Base-by-base conservation (phyloP, 768 basidiomycete genomes). In the Trametes villosa region DNA sequence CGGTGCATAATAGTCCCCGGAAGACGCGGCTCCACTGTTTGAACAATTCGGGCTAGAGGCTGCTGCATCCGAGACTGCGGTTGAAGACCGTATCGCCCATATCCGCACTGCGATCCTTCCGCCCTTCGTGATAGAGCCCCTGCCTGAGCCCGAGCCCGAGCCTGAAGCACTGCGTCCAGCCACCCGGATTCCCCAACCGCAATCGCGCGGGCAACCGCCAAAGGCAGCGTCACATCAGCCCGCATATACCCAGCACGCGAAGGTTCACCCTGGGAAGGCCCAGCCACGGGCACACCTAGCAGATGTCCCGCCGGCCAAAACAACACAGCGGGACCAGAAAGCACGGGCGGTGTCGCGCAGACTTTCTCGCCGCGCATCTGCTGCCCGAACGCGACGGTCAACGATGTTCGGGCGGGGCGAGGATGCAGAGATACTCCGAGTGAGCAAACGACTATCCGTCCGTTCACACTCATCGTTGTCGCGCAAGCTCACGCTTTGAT, bases 51-150 rank as follows among this genome's bases (percentile, higher is more conserved):
- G 26, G 6, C 57, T 60, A 12, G 52, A 34, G 40, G 9, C 9
- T 9, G 27, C 59, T 1, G 40, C 13, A 9, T 2, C 33, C 29
- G 65, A 59, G 27, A 33, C 29, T 48, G 56, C 53, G 6, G 20
- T 67, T 15, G 65, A 67, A 30, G 60, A 64, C 12, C 57, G 54
- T 24, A 60, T 67, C 34, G 61, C 63, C 2, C 47, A 60, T 45
- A 62, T 67, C 46, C 63, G 66, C 17, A 38, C 45, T 12, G 26
- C 31, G 13, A 30, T 64, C 22, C 58, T 63, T 13, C 59, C 66
- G 24, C 36, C 60, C 4, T 63, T 63, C 53, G 52, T 27, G 15
- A 53, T 53, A 2, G 62, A 53, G 18, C 57, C 53, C 4, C 29
- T 29, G 7, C 47, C 52, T 1, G 38, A 40, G 20, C 51, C 47